Evolutionary conservation across 768 basidiomycete genomes (phyloP).

Genomic region (Lactarius hengduanensis): DNA sequence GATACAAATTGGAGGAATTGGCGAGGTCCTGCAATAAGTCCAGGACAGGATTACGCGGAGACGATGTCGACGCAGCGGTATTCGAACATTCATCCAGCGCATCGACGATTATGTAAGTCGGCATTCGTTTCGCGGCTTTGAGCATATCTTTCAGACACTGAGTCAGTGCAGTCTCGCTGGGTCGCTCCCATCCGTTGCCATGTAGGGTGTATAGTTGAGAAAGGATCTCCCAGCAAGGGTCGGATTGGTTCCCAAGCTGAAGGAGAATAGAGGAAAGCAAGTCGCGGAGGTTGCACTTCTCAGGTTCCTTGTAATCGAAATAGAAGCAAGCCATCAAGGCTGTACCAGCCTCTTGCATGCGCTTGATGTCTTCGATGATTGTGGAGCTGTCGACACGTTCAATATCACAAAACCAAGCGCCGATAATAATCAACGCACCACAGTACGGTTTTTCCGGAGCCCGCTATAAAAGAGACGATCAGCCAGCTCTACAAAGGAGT

Average conservation of each 20-base stretch:
- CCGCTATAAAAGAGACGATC: conserved; percentile 2
- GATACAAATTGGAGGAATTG: not conserved
- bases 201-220: not conserved
- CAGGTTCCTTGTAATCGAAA: conserved; percentile 10
- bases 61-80: not conserved
- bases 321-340: conserved; percentile 13
- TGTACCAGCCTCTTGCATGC: not conserved
- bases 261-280: conserved; percentile 13
- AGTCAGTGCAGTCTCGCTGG: not conserved
- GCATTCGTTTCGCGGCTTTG: not conserved
- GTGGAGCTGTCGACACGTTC: not conserved
- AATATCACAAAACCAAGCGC: not conserved
- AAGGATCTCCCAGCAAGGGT: conserved; percentile 3
- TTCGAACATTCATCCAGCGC: conserved; percentile 16
- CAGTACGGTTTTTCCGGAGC: conserved; percentile 10
- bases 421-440: not conserved
- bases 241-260: conserved; percentile 6
- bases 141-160: conserved; percentile 17
- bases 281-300: conserved; percentile 9
- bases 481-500: not conserved
- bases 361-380: conserved; percentile 8
- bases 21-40: conserved; percentile 6
- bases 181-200: not conserved
- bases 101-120: conserved; percentile 16
- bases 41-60: conserved; percentile 13